phyloP scores from a whole-genome alignment of 2,329 filamentous ascomycete genomes.

The Meredithiella fracta region DNA sequence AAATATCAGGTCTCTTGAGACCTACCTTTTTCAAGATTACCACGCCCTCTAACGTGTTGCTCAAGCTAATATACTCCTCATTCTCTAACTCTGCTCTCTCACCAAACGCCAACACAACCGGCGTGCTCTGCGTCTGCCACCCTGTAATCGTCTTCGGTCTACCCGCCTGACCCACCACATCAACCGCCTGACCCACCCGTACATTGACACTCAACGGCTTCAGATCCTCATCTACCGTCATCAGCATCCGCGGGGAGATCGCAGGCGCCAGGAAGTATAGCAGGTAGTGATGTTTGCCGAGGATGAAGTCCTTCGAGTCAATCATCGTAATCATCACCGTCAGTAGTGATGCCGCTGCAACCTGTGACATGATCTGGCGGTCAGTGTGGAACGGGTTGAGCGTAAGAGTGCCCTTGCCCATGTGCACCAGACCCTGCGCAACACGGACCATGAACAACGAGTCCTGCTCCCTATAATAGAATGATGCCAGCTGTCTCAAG shows the following conservation, averaged over 20 bases:
- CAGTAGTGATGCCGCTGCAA: conserved; percentile 75
- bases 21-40: conserved; percentile 93
- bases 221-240: conserved; percentile 87
- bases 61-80: conserved; percentile 88
- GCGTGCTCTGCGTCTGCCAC: conserved; percentile 99
- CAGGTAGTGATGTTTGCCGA: conserved; percentile 62
- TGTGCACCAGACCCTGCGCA: conserved; percentile 89
- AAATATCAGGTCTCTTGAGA: not conserved
- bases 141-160: conserved; percentile 97
- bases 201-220: conserved; percentile 92
- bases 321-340: conserved; percentile 87
- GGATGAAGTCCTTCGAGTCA: conserved; percentile 75
- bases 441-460: conserved; percentile 98
- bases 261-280: conserved; percentile 94
- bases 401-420: conserved; percentile 95
- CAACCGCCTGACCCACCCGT: conserved; percentile 90
- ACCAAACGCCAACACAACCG: conserved; percentile 81
- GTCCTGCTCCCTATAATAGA: conserved; percentile 94
- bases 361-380: conserved; percentile 82
- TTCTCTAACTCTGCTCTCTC: conserved; percentile 95
- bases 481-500: conserved; percentile 84
- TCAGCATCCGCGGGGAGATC: conserved; percentile 91
- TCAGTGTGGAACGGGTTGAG: conserved; percentile 99
- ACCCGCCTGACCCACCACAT: conserved; percentile 93
- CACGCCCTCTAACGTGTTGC: conserved; percentile 79